Evolutionary conservation across 2,329 filamentous ascomycete genomes (phyloP).

Genomic region (Malbranchea cinnamomea): DNA sequence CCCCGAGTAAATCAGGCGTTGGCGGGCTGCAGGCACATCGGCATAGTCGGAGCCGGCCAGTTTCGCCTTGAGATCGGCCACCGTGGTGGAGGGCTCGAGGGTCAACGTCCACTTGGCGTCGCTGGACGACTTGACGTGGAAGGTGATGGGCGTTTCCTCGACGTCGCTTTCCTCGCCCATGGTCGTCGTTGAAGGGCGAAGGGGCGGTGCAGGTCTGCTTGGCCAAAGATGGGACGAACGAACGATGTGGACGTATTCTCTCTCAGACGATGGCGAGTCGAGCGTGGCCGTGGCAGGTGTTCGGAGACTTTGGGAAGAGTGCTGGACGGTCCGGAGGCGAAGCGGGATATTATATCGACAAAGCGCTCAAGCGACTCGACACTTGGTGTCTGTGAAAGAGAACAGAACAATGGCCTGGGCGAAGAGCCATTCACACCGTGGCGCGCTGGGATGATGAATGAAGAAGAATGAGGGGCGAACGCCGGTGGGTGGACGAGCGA

Average conservation of each 20-base stretch:
- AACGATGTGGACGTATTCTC: slow-evolving; percentile 8
- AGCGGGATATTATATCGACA: no score
- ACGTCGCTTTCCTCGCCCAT: slow-evolving; percentile 30
- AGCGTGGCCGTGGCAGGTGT: no score
- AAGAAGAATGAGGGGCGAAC: slow-evolving; percentile 5
- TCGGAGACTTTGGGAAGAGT: no score
- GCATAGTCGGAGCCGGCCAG: slow-evolving; percentile 69
- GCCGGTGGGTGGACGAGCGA: background rate
- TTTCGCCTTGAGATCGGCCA: slow-evolving; percentile 79
- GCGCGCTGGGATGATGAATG: no score
- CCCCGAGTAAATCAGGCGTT: slow-evolving; percentile 94
- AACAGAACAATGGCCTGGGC: no score
- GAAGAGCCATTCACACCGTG: no score
- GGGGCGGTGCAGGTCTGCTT: no score
- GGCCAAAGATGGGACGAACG: slow-evolving; percentile 6
- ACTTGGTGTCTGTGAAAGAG: no score
- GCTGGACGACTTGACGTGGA: slow-evolving; percentile 95
- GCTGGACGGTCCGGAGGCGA: background rate
- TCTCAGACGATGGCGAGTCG: no score
- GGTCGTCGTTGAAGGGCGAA: slow-evolving; percentile 8
- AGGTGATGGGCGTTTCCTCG: slow-evolving; percentile 68
- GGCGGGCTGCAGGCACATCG: slow-evolving; percentile 71
- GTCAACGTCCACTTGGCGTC: slow-evolving; percentile 75
- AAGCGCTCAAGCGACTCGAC: no score
- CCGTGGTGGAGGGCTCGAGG: slow-evolving; percentile 58